Base-by-base conservation (phyloP, 257 asterid species). In the Lavandula angustifolia region DNA sequence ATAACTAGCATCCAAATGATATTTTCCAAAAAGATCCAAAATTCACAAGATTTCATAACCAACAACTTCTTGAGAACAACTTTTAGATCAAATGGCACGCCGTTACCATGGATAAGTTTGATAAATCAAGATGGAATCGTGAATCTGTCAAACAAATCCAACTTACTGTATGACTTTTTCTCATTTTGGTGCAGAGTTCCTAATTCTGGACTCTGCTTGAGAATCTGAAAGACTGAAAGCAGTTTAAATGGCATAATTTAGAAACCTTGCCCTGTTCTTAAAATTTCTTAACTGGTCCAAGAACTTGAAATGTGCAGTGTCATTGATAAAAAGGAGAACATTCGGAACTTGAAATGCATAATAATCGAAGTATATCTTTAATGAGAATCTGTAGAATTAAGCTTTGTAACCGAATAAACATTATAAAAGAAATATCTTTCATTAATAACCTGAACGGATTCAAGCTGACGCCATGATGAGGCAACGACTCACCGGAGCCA, bases 281-380 rank as follows among this genome's bases (percentile, higher is more conserved):
- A 77, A 76, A 94, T 87, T 61, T 90, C 99, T 76, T 64, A 94
- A 82, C 80, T 79, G 97, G 77, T 84, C 94, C 85, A 94, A 75
- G 78, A 78, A 94, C 81, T 83, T 89, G 69, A 95, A 84, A 46
- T 96, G 95, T 72, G 94, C 76, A 43, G 85, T 78, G 62, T 94
- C 97, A 78, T 79, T 85, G 70, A 94, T 82, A 75, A 94, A 94
- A 66, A 94, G 82, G 34, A 57, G 46, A 56, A 33, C 22, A 27
- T 56, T 62, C 61, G 13, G 33, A 47, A 27, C 40, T 35, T 68
- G 59, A 6, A 22, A 41, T 62, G 91, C 86, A 75, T 90, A 94
- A 76, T 89, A 90, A 74, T 94, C 97, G 58, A 94, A 94, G 71
- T 90, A 94, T 78, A 84, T 94, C 75, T 94, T 95, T 68, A 94